phyloP scores from a whole-genome alignment of 169 alveolate species.

The Babesia sp. region DNA sequence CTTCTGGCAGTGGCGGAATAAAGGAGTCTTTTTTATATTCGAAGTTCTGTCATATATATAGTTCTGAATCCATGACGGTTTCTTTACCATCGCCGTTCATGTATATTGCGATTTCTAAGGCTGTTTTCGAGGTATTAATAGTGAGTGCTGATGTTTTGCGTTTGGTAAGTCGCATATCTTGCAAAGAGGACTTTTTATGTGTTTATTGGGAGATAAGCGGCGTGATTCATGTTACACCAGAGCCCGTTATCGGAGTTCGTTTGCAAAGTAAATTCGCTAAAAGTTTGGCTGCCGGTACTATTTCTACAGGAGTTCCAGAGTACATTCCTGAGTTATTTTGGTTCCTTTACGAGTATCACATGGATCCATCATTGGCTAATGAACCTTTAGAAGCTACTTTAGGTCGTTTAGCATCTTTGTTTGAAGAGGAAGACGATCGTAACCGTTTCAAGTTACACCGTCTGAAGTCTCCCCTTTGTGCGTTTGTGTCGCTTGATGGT shows the following conservation, averaged over 20 bases:
- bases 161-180: slow-evolving; percentile 13
- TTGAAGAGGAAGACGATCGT: neutral
- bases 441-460: slow-evolving; percentile 3
- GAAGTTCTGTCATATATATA: neutral
- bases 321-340: slow-evolving; percentile 41
- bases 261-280: neutral
- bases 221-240: neutral
- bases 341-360: slow-evolving; percentile 27
- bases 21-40: neutral
- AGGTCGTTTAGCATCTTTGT: neutral
- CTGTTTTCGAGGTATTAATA: slow-evolving; percentile 13
- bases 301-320: slow-evolving; percentile 12
- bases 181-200: slow-evolving; percentile 28
- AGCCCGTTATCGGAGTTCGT: slow-evolving; percentile 20
- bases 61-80: too few relatives aligned
- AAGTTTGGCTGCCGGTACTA: neutral
- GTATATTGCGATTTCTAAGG: neutral
- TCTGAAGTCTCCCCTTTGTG: slow-evolving; percentile 2
- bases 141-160: slow-evolving; percentile 31
- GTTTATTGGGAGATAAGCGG: slow-evolving; percentile 49
- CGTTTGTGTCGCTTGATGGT: slow-evolving; percentile 44
- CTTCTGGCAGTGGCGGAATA: slow-evolving; percentile 20
- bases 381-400: neutral
- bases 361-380: neutral
- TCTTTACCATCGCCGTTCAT: neutral